Evolutionary conservation across 2,329 filamentous ascomycete genomes (phyloP), one percentile per base, ranked within the genome.

Genomic region (Neurospora sp.): DNA sequence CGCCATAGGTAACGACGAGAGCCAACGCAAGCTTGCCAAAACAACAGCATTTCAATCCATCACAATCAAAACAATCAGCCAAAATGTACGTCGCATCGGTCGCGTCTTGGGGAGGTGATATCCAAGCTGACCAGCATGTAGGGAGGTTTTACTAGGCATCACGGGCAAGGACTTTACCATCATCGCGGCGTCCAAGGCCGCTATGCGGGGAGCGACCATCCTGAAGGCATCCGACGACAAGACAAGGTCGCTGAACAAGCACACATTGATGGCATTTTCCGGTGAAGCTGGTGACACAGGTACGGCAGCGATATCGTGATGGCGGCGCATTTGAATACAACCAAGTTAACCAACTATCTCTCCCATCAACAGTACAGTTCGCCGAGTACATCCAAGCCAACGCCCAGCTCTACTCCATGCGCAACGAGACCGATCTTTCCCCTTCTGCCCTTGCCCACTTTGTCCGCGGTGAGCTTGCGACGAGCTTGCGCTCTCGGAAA

Each of bases 321-420:
- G 19, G 38, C 66, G 33, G 62, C 36, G 67, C 23, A 38, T 68
- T 19, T 15, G 23, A 38, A 67, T 39, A 23, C 66, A 19, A 23
- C 19, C 43, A 23, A 12, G 46, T 70, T 73, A 67, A 73, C 39
- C 39, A 15, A 39, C 12, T 39, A 15, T 36, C 67, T 70, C 5
- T 66, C 62, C 38, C 33, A 19, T 40, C 19, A 66, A 70, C 79
- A 97, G 94, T 98, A 73, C 95, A 99, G 90, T 99, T 99, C 81
- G 92, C 96, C 80, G 96, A 99, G 84, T 99, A 95, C 84, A 96
- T 99, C 81, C 94, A 98, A 88, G 94, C 95, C 80, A 99, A 99
- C 82, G 90, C 96, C 73, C 93, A 97, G 83, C 91, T 99, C 79
- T 99, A 99, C 84, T 93, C 92, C 75, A 99, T 98, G 94, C 93